Evolutionary conservation across 2,329 filamentous ascomycete genomes (phyloP), one percentile per base, ranked within the genome.

Genomic region (Fusarium sp.): DNA sequence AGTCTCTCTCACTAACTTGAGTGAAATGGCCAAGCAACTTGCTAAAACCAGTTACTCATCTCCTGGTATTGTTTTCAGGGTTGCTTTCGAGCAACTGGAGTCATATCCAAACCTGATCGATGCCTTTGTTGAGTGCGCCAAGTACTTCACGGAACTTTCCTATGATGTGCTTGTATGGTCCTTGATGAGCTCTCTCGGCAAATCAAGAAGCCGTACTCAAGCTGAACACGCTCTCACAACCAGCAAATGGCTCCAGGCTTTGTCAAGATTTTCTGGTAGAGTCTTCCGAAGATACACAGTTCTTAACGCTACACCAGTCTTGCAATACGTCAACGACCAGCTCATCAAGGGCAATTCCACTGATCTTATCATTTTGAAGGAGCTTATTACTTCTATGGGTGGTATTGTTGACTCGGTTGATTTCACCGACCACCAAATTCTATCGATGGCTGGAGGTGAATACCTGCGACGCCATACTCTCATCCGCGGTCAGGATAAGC

Each of bases 151-250:
- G 3, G 91, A 93, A 59, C 84, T 99, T 40, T 95, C 93, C 1
- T 97, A 97, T 78, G 96, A 99, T 80, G 93, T 97, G 35, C 85
- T 99, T 46, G 93, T 94, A 6, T 99, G 95, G 94, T 93, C 94
- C 23, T 85, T 99, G 46, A 89, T 99, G 81, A 97, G 90, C 77
- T 90, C 90, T 3, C 82, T 92, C 15, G 88, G 88, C 54, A 89
- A 90, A 71, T 85, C 87, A 57, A 85, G 90, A 76, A 91, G 89
- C 76, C 85, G 90, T 38, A 91, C 87, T 8, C 89, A 90, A 74
- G 87, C 86, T 30, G 86, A 87, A 48, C 90, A 89, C 37, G 87
- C 90, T 5, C 83, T 91, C 14, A 87, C 97, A 27, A 96, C 95
- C 30, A 97, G 94, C 80, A 90, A 91, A 76, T 99, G 97, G 97